These are phyloP conservation scores for Leucaena leucocephala DNA, from an alignment of 306 rosid species.

Conservation along the genomic window DNA sequence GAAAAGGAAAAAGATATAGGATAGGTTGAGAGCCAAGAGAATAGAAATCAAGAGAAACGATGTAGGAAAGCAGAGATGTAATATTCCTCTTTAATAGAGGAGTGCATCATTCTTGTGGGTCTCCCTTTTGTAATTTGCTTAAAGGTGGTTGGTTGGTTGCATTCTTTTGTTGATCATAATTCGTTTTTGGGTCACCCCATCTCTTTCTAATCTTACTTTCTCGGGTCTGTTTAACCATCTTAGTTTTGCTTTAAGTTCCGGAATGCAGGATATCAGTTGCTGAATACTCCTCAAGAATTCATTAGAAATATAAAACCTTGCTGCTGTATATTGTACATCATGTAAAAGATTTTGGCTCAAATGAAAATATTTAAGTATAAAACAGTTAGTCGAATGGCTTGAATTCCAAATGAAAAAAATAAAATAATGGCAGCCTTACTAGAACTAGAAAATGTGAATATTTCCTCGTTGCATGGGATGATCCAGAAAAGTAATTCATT, in stretches of 20 bases:
- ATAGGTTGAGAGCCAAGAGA: conserved; percentile 46
- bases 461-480: background rate
- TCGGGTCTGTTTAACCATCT: background rate
- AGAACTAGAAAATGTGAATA: too few relatives aligned
- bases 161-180: conserved; percentile 62
- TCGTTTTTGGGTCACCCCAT: conserved; percentile 8
- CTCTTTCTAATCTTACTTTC: conserved; percentile 13
- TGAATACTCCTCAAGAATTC: too few relatives aligned
- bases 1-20: conserved; percentile 41
- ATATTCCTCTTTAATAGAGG: conserved; percentile 23
- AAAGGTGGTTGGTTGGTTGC: conserved; percentile 46
- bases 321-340: background rate
- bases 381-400: background rate
- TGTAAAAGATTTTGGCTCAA: background rate
- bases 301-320: background rate
- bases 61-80: conserved; percentile 46
- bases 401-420: background rate
- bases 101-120: conserved; percentile 43
- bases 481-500: background rate
- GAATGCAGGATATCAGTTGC: too few relatives aligned
- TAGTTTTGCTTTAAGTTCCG: background rate
- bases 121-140: conserved; percentile 56
- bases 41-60: conserved; percentile 49
- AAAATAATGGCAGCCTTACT: background rate
- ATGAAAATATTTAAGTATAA: background rate